These are phyloP conservation scores for Calonectria hongkongensis DNA, from an alignment of 2,329 filamentous ascomycete genomes.

Conservation along the genomic window DNA sequence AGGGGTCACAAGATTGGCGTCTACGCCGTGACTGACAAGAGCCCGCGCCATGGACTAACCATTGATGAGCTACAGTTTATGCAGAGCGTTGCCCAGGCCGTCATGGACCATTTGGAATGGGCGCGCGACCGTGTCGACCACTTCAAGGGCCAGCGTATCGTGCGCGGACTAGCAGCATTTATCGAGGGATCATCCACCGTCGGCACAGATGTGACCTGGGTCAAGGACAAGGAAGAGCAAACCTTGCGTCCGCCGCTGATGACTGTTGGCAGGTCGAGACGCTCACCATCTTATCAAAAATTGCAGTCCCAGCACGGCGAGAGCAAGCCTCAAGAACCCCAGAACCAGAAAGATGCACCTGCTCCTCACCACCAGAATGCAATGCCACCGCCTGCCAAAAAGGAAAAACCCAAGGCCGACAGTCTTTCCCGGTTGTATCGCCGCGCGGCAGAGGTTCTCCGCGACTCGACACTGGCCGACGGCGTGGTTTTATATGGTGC, in stretches of 20 bases:
- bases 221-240: constrained; percentile 38
- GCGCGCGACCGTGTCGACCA: constrained; percentile 71
- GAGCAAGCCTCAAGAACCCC: constrained; percentile 5
- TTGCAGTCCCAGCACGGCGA: constrained; percentile 36
- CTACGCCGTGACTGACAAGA: constrained; percentile 75
- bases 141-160: constrained; percentile 72
- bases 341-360: background rate
- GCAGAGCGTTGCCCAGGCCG: constrained; percentile 72
- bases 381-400: background rate
- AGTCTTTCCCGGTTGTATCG: constrained; percentile 53
- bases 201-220: constrained; percentile 41
- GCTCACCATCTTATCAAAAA: constrained; percentile 37
- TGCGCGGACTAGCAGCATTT: constrained; percentile 72
- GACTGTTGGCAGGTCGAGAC: constrained; percentile 41
- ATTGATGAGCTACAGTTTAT: constrained; percentile 71
- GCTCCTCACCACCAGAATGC: constrained; percentile 10
- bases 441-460: constrained; percentile 55
- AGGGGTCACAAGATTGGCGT: constrained; percentile 74
- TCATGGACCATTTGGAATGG: constrained; percentile 78
- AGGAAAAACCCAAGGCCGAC: constrained; percentile 42
- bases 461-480: constrained; percentile 56
- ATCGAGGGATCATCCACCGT: constrained; percentile 67
- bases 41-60: constrained; percentile 70
- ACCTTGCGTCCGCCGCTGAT: constrained; percentile 47
- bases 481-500: constrained; percentile 58